These are phyloP conservation scores for Trebouxiophyceae sp. DNA, from an alignment of 163 green algal genomes.

Conservation along the genomic window DNA sequence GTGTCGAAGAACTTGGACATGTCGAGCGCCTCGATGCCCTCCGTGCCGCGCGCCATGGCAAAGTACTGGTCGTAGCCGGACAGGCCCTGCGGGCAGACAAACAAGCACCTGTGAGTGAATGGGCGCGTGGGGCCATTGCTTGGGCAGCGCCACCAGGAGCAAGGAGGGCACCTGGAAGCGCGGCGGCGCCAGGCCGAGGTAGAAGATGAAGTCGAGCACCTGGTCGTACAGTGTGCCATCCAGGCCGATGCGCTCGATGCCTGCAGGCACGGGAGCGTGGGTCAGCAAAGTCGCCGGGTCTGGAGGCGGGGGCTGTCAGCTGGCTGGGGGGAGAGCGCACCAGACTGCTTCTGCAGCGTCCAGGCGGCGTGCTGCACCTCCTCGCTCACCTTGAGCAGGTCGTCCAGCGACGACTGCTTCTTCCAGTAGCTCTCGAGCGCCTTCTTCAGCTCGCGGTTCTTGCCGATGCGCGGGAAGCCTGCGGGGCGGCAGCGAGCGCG, in stretches of 20 bases:
- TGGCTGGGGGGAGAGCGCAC: slow-evolving; percentile 8
- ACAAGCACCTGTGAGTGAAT: not conserved
- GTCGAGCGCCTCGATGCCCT: slow-evolving; percentile 58
- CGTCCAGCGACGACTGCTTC: slow-evolving; percentile 22
- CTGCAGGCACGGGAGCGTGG: slow-evolving; percentile 9
- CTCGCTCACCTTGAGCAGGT: slow-evolving; percentile 40
- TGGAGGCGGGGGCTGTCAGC: not conserved
- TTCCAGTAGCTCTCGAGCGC: slow-evolving; percentile 77
- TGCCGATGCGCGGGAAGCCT: slow-evolving; percentile 75
- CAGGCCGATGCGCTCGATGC: slow-evolving; percentile 54
- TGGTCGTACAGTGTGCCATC: slow-evolving; percentile 89
- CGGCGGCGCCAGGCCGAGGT: slow-evolving; percentile 63
- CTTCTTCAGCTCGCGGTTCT: slow-evolving; percentile 77
- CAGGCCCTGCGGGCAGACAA: slow-evolving; percentile 19
- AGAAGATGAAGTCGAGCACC: slow-evolving; percentile 64
- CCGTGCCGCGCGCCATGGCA: slow-evolving; percentile 68
- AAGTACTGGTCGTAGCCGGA: slow-evolving; percentile 74
- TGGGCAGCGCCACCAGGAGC: not conserved
- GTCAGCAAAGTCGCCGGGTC: not conserved
- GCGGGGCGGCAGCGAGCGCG: not conserved
- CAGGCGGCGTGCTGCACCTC: slow-evolving; percentile 51
- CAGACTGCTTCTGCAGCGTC: slow-evolving; percentile 44
- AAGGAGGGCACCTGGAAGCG: slow-evolving; percentile 50
- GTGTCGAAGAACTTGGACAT: slow-evolving; percentile 89
- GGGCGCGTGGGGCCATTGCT: not conserved